A percentile compares a stretch with the other conserved stretches of the same genome.
These are phyloP conservation scores for Hericium erinaceus DNA, from an alignment of 768 basidiomycete species.

Conservation along the genomic window DNA sequence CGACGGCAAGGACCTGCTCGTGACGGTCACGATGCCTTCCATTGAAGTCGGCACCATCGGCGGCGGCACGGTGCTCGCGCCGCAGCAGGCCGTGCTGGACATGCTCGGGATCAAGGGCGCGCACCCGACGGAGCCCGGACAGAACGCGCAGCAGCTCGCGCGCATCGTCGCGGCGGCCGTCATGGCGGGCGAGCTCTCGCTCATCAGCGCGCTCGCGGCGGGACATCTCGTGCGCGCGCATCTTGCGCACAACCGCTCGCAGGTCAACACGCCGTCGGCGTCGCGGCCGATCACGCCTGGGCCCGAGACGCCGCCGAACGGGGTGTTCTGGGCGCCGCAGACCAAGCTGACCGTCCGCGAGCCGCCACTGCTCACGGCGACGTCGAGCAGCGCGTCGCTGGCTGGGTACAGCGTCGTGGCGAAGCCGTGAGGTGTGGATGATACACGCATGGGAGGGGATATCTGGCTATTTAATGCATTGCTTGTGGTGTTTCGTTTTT, in stretches of 20 bases:
- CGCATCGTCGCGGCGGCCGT: conserved; percentile 86
- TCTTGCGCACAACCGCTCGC: conserved; percentile 84
- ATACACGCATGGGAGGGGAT: background rate
- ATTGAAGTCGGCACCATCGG: conserved; percentile 98
- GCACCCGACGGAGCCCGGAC: conserved; percentile 76
- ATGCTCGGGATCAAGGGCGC: conserved; percentile 92
- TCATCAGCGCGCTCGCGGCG: conserved; percentile 88
- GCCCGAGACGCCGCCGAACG: conserved; percentile 15
- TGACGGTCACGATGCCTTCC: conserved; percentile 96
- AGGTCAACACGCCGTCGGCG: conserved; percentile 61
- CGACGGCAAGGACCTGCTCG: conserved; percentile 79
- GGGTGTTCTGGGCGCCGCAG: conserved; percentile 10
- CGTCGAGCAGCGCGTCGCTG: conserved; percentile 9
- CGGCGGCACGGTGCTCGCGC: conserved; percentile 87
- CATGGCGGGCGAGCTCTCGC: conserved; percentile 94
- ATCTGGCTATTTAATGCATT: background rate
- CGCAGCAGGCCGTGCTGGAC: conserved; percentile 84
- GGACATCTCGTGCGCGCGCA: conserved; percentile 93
- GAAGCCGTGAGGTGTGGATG: conserved; percentile 7
- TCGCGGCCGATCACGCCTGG: conserved; percentile 58
- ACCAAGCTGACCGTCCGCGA: conserved; percentile 4
- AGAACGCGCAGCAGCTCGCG: conserved; percentile 84
- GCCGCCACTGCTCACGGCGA: conserved; percentile 8
- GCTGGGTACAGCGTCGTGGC: conserved; percentile 13
- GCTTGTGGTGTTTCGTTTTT: background rate